These are phyloP conservation scores for Rosa rugosa DNA, from an alignment of 306 rosid genomes.

Conservation along the genomic window DNA sequence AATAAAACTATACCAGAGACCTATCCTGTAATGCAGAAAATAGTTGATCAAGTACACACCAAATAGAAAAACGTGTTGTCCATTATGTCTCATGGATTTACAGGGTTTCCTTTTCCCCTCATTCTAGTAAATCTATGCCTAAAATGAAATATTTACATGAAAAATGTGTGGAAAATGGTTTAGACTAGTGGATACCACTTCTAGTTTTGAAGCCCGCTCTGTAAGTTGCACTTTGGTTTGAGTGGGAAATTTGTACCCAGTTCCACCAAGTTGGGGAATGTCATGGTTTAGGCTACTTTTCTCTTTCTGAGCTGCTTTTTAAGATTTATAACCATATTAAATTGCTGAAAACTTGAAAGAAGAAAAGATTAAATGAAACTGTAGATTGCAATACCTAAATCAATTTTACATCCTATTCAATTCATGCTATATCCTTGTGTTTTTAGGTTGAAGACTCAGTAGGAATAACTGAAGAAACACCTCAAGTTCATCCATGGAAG, in stretches of 20 bases:
- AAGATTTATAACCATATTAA: neutral
- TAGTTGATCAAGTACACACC: neutral
- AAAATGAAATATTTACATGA: neutral
- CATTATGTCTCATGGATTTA: neutral
- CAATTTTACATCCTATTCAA: slow-evolving; percentile 7
- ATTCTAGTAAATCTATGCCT: slow-evolving; percentile 1
- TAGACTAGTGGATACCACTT: neutral
- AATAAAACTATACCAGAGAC: neutral
- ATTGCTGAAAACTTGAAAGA: neutral
- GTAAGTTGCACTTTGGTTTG: neutral
- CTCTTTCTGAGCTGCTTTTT: neutral
- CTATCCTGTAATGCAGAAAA: neutral
- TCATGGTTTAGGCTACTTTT: neutral
- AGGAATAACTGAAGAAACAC: slow-evolving; percentile 41
- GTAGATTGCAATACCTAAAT: neutral
- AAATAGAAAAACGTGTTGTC: neutral
- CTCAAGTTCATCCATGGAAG: slow-evolving; percentile 51
- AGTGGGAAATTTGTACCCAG: neutral
- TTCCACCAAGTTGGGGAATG: neutral
- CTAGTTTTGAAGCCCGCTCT: neutral
- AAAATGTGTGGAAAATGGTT: neutral
- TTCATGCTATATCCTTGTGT: neutral
- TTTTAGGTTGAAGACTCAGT: slow-evolving; percentile 54
- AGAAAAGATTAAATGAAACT: neutral
- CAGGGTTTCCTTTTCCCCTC: neutral